Percentiles rank a stretch among this genome's conserved stretches.
Evolutionary conservation across 768 basidiomycete genomes (phyloP).

Genomic region (Scleroderma bovista): DNA sequence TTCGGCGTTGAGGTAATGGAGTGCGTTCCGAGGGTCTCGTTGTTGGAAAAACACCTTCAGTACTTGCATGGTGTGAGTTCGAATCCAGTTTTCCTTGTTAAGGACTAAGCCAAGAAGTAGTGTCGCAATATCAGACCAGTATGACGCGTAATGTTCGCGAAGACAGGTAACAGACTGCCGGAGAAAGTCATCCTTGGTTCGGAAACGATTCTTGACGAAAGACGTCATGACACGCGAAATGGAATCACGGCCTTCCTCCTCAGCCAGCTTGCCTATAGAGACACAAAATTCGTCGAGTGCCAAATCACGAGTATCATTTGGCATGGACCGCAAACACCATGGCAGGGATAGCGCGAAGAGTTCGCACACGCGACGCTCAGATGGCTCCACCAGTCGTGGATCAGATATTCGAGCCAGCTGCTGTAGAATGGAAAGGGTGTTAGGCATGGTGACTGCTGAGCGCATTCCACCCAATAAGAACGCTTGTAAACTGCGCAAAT

Average conservation of each 20-base stretch:
- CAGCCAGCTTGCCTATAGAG: conserved; percentile 68
- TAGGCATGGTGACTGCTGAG: conserved; percentile 62
- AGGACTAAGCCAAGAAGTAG: conserved; percentile 83
- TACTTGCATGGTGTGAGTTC: conserved; percentile 78
- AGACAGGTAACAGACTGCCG: conserved; percentile 82
- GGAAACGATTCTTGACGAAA: conserved; percentile 81
- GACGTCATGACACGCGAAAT: conserved; percentile 87
- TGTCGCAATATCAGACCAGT: conserved; percentile 79
- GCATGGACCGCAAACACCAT: conserved; percentile 82
- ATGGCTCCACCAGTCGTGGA: conserved; percentile 61
- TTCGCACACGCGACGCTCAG: conserved; percentile 70
- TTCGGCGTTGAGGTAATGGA: conserved; percentile 76
- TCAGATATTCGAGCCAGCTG: conserved; percentile 56
- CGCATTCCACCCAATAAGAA: conserved; percentile 72
- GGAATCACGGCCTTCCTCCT: conserved; percentile 64
- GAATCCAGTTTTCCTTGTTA: conserved; percentile 78
- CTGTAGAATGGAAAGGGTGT: conserved; percentile 66
- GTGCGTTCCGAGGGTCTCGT: conserved; percentile 67
- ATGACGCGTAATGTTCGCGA: conserved; percentile 74
- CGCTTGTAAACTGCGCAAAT: conserved; percentile 58
- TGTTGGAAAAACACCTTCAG: conserved; percentile 87
- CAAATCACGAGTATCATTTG: conserved; percentile 52
- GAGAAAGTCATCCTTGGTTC: conserved; percentile 90
- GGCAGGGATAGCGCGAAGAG: conserved; percentile 80
- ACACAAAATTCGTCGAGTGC: conserved; percentile 65